Evolutionary conservation across 2,329 filamentous ascomycete genomes (phyloP).

Genomic region (Claviceps humidiphila): DNA sequence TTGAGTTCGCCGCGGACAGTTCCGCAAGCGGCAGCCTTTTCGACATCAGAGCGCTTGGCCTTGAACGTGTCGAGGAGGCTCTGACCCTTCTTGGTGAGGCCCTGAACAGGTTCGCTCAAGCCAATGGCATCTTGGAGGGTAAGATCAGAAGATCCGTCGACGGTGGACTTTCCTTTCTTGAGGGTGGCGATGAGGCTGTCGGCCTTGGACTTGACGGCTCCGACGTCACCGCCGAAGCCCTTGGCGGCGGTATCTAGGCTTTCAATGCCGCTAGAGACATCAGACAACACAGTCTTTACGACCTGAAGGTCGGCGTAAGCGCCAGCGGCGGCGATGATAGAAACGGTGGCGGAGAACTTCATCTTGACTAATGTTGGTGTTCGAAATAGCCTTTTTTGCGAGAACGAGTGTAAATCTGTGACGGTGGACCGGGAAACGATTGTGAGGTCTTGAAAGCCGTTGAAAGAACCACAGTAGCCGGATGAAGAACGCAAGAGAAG

Average conservation of each 20-base stretch:
- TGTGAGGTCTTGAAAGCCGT: background rate
- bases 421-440: conserved; percentile 1
- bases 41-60: conserved; percentile 14
- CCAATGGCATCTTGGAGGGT: conserved; percentile 8
- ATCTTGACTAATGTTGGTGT: conserved; percentile 5
- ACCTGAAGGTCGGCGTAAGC: conserved; percentile 7
- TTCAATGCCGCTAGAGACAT: conserved; percentile 8
- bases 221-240: conserved; percentile 13
- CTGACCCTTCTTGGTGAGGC: conserved; percentile 15
- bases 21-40: conserved; percentile 17
- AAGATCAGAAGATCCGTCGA: conserved; percentile 7
- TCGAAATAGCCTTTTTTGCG: background rate
- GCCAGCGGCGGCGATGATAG: conserved; percentile 8
- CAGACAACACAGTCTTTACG: conserved; percentile 7
- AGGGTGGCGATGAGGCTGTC: conserved; percentile 10
- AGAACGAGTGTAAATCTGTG: conserved; percentile 7
- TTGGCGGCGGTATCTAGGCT: conserved; percentile 12
- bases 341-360: conserved; percentile 9
- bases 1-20: conserved; percentile 13
- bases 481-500: background rate
- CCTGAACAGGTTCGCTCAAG: conserved; percentile 8
- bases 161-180: conserved; percentile 8
- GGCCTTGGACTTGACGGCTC: conserved; percentile 10
- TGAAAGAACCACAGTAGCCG: background rate
- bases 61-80: conserved; percentile 14